These are phyloP conservation scores for Acer negundo DNA, from an alignment of 345 rosid species.

Conservation along the genomic window DNA sequence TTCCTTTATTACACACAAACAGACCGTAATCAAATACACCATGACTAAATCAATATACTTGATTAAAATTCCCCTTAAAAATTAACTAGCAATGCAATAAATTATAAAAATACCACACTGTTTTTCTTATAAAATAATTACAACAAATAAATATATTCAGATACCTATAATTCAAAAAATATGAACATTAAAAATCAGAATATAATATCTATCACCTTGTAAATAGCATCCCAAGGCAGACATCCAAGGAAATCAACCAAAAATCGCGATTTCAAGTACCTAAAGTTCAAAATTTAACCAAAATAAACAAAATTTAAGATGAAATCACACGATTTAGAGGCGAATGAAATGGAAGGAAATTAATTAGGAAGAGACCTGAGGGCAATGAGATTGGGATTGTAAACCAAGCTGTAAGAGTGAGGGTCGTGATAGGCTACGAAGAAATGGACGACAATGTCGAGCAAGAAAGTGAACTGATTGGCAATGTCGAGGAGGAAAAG, in stretches of 20 bases:
- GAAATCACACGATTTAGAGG: not conserved
- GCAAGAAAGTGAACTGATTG: constrained; percentile 72
- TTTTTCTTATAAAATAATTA: no score
- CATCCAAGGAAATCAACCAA: constrained; percentile 67
- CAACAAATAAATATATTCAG: no score
- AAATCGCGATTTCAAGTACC: constrained; percentile 80
- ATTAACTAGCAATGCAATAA: not conserved
- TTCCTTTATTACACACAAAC: not conserved
- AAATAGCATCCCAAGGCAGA: constrained; percentile 84
- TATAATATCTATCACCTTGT: constrained; percentile 44
- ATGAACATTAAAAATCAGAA: not conserved
- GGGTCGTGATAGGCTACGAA: constrained; percentile 65
- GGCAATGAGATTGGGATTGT: constrained; percentile 57
- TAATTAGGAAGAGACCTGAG: constrained; percentile 39
- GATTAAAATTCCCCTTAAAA: no score
- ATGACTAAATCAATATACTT: not conserved
- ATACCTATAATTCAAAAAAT: not conserved
- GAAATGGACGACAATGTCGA: constrained; percentile 69
- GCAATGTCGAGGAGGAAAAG: constrained; percentile 70
- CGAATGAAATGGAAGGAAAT: not conserved
- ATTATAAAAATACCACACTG: not conserved
- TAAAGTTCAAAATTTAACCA: constrained; percentile 11
- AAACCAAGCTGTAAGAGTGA: constrained; percentile 55
- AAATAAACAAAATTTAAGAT: no score
- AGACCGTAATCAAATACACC: not conserved